Evolutionary conservation across 805 yeast genomes (phyloP), one percentile per base, ranked within the genome.

Genomic region (Saccharomycopsis synnaedendra): DNA sequence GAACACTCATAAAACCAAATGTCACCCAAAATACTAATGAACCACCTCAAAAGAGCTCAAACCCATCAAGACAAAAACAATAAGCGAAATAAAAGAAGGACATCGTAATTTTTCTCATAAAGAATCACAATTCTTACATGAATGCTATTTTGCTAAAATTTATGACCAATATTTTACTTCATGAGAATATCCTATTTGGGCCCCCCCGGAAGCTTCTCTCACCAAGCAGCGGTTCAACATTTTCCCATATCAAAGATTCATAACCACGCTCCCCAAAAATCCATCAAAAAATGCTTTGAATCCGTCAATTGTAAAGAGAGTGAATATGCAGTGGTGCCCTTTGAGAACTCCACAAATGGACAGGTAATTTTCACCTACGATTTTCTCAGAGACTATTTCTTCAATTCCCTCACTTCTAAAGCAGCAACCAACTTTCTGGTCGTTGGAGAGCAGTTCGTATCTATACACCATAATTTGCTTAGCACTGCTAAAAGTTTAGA

Each of bases 261-360:
- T 10, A 44, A 55, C 41, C 60, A 61, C 52, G 5, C 49, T 1
- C 56, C 65, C 0, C 58, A 62, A 32, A 50, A 61, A 3, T 64
- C 71, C 5, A 76, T 76, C 30, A 65, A 64, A 10, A 78, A 76
- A 29, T 90, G 97, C 59, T 84, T 90, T 60, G 67, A 70, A 43
- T 61, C 67, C 1, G 64, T 82, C 6, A 62, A 71, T 34, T 55
- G 62, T 3, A 64, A 68, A 7, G 64, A 64, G 19, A 79, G 78
- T n/a, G 80, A 79, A 46, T 80, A 68, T 58, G 80, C 90, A 0
- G 82, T 88, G 7, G 83, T 93, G 2, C 98, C 98, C 1, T 76
- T 86, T 56, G 97, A 90, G 58, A 90, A 90, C 65, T 88, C 97
- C 3, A 83, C 97, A 1, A 93, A 90, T 62, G 98, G 98, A 0